Evolutionary conservation across 2,329 filamentous ascomycete genomes (phyloP), one percentile per base, ranked within the genome.

Genomic region (Penicillium expansum): DNA sequence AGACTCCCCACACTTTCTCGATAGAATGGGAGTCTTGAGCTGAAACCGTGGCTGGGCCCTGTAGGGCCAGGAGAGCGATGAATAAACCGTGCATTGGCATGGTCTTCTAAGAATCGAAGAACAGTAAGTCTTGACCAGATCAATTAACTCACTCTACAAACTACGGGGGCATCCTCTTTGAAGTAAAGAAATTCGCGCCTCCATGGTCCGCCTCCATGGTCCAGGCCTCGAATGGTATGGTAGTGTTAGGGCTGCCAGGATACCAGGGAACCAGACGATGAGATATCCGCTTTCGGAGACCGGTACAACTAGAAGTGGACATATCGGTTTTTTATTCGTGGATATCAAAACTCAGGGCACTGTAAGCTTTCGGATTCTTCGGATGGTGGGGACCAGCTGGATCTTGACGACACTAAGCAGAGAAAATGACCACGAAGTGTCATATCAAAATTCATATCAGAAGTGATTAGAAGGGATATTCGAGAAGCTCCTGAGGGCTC

Each of bases 1-100:
- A 82, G 22, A 80, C 76, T 39, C 77, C 78, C 74, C 77, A 77
- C 18, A 79, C 66, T 45, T 71, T 73, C 50, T 74, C 67, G 14
- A 61, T 60, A 5, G 33, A 9, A 22, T 69, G 14, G 10, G 47
- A 61, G 6, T 61, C 67, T 55, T 74, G 65, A 13, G 71, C 67
- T 20, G 56, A 60, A 35, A 56, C 62, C 22, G 66, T 44, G 20
- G 62, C 27, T 29, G 27, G 38, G 3, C 55, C 41, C 20, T 65
- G 55, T 18, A 68, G 56, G 38, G 51, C 50, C 33, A 65, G 39
- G 27, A 60, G 45, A 38, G 55, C 24, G 14, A 62, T 35, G 16
- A 33, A 50, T 44, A 38, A 50, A 27, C 39, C 35, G 29, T 35
- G 48, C 13, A 53, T 37, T 18, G 57, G 48, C 59, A 65, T 67